Evolutionary conservation across 805 yeast genomes (phyloP).

Genomic region (Nadsonia fulvescens): DNA sequence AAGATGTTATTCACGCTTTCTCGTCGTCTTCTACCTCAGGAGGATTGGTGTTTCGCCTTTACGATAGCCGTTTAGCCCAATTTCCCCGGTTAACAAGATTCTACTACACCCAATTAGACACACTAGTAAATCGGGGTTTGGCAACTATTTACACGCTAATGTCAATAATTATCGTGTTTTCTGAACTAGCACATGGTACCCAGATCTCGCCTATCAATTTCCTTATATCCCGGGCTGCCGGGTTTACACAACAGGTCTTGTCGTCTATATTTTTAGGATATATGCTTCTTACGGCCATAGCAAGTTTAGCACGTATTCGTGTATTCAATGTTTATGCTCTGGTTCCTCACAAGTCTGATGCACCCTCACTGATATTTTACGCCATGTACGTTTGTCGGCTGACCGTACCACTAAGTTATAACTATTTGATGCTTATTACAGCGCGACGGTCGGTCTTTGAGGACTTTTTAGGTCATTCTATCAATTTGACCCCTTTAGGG

Average conservation of each 20-base stretch:
- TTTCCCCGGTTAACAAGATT: conserved; percentile 26
- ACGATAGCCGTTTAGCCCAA: no score
- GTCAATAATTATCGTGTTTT: conserved; percentile 43
- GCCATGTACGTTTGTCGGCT: conserved; percentile 66
- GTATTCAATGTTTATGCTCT: conserved; percentile 63
- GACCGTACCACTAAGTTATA: conserved; percentile 68
- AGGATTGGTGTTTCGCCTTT: conserved; percentile 11
- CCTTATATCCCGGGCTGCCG: conserved; percentile 22
- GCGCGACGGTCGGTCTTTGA: conserved; percentile 41
- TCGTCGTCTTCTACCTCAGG: conserved; percentile 15
- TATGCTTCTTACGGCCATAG: conserved; percentile 52
- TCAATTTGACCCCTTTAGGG: conserved; percentile 59
- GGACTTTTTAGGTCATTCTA: conserved; percentile 55
- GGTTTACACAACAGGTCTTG: conserved; percentile 22
- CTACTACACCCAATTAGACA: conserved; percentile 27
- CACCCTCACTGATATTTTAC: conserved; percentile 58
- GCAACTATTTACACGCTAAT: conserved; percentile 26
- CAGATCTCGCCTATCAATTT: conserved; percentile 40
- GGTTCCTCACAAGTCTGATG: conserved; percentile 53
- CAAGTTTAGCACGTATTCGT: conserved; percentile 46
- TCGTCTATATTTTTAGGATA: conserved; percentile 34
- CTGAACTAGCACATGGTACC: conserved; percentile 61
- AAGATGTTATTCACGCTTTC: conserved; percentile 36
- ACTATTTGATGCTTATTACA: conserved; percentile 50
- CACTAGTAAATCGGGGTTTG: conserved; percentile 25